phyloP scores from a whole-genome alignment of 2,329 filamentous ascomycete genomes.

The Zymoseptoria crescenta region DNA sequence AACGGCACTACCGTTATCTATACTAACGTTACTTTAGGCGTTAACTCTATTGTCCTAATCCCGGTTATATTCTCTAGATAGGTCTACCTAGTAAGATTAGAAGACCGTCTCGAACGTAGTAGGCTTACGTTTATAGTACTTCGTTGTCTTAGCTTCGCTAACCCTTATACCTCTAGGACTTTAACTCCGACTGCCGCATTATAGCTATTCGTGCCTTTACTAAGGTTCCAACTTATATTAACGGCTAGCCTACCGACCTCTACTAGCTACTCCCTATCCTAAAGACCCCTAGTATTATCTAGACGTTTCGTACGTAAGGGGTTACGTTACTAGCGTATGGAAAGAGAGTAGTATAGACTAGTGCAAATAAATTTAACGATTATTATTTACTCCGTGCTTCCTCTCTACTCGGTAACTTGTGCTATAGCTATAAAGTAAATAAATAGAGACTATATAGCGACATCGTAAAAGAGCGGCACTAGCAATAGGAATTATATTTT shows the following conservation, averaged over 20 bases:
- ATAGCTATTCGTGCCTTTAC: conserved; percentile 8
- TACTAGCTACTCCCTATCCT: conserved; percentile 4
- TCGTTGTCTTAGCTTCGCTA: background rate
- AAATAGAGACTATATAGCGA: too few relatives aligned
- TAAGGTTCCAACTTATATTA: conserved; percentile 7
- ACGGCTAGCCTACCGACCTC: conserved; percentile 5
- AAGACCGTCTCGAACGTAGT: background rate
- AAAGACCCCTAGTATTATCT: conserved; percentile 3
- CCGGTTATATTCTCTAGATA: background rate
- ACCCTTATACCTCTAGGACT: conserved; percentile 1
- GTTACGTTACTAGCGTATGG: too few relatives aligned
- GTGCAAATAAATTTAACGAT: too few relatives aligned
- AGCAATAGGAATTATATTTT: too few relatives aligned
- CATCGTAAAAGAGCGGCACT: too few relatives aligned
- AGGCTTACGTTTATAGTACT: conserved; percentile 6
- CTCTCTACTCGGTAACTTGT: too few relatives aligned
- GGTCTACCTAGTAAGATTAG: background rate
- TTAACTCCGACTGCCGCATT: conserved; percentile 9
- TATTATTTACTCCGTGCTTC: too few relatives aligned
- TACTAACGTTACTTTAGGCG: conserved; percentile 11
- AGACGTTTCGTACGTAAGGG: background rate
- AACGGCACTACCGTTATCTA: conserved; percentile 13
- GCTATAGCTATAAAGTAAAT: too few relatives aligned
- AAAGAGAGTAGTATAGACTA: background rate
- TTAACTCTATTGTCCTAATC: background rate